A percentile compares a stretch with the other conserved stretches of the same genome.
Conservation (phyloP, 2,329 filamentous ascomycete genomes). For the Myriosclerotinia duriaeana region DNA sequence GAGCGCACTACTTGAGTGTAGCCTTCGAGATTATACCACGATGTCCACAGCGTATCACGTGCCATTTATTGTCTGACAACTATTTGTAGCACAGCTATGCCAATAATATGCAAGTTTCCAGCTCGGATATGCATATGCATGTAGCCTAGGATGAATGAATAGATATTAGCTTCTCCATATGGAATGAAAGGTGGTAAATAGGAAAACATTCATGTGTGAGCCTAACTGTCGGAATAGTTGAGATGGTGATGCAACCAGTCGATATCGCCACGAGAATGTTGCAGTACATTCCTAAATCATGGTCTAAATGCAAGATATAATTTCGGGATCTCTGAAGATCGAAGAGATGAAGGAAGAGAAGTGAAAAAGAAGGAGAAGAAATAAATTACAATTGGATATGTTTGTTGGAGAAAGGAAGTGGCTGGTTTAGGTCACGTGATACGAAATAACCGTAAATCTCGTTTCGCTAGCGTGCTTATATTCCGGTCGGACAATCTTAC, state of each 20-base stretch:
- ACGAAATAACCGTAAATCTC: slow-evolving; percentile 7
- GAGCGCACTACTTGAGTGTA: neutral
- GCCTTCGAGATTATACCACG: neutral
- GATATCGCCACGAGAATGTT: slow-evolving; percentile 5
- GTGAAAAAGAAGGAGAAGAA: slow-evolving; percentile 14
- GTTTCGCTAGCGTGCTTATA: slow-evolving; percentile 16
- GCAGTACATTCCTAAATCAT: slow-evolving; percentile 4
- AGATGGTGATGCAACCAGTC: neutral
- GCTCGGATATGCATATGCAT: slow-evolving; percentile 20
- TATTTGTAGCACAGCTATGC: neutral
- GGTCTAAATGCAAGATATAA: neutral
- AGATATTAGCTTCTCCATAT: neutral
- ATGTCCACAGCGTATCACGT: neutral
- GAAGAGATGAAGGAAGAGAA: neutral
- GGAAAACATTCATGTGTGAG: neutral
- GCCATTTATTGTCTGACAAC: neutral
- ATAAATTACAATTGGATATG: slow-evolving; percentile 9
- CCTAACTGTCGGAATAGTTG: neutral
- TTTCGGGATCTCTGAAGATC: neutral
- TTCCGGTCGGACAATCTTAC: slow-evolving; percentile 17
- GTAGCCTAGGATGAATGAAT: slow-evolving; percentile 2
- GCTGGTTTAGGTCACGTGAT: neutral
- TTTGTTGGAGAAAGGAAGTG: slow-evolving; percentile 1
- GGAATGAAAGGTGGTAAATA: neutral
- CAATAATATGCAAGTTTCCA: slow-evolving; percentile 19